Evolutionary conservation across 139 green algal species (phyloP).

Genomic region (Volvox reticuliferus): DNA sequence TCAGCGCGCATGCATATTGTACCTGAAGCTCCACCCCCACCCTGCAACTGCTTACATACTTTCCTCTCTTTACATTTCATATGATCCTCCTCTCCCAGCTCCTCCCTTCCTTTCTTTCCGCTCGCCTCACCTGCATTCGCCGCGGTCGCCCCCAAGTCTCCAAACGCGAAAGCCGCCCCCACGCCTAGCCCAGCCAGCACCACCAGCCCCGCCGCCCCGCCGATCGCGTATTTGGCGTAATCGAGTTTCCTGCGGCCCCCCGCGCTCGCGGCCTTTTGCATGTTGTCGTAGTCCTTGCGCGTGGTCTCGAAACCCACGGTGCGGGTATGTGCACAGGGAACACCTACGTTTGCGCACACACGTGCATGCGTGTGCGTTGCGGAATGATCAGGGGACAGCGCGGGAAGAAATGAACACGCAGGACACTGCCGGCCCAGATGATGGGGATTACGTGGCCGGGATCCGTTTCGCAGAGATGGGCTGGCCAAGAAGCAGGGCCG

Average conservation of each 20-base stretch:
- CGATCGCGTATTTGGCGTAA: conserved; percentile 60
- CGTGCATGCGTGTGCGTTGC: neutral
- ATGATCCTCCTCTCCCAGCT: neutral
- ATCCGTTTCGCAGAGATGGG: too few relatives aligned
- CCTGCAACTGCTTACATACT: too few relatives aligned
- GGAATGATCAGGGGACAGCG: neutral
- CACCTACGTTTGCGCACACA: neutral
- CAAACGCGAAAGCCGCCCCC: conserved; percentile 62
- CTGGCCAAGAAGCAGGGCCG: too few relatives aligned
- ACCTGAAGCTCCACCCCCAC: too few relatives aligned
- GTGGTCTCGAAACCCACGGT: conserved; percentile 76
- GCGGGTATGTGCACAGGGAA: conserved; percentile 67
- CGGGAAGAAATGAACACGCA: neutral
- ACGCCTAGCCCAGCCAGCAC: conserved; percentile 59
- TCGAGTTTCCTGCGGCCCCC: conserved; percentile 41
- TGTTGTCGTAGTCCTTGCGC: conserved; percentile 34
- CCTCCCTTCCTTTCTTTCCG: neutral
- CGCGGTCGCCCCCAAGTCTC: conserved; percentile 53
- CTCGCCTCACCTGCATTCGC: conserved; percentile 47
- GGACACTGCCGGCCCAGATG: too few relatives aligned
- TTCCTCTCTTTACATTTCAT: too few relatives aligned
- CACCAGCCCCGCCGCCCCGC: conserved; percentile 61
- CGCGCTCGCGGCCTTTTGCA: conserved; percentile 23
- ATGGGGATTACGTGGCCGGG: too few relatives aligned
- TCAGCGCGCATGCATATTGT: too few relatives aligned